These are phyloP conservation scores for Fusarium pilosicola DNA, from an alignment of 2,329 filamentous ascomycete genomes.

Conservation along the genomic window DNA sequence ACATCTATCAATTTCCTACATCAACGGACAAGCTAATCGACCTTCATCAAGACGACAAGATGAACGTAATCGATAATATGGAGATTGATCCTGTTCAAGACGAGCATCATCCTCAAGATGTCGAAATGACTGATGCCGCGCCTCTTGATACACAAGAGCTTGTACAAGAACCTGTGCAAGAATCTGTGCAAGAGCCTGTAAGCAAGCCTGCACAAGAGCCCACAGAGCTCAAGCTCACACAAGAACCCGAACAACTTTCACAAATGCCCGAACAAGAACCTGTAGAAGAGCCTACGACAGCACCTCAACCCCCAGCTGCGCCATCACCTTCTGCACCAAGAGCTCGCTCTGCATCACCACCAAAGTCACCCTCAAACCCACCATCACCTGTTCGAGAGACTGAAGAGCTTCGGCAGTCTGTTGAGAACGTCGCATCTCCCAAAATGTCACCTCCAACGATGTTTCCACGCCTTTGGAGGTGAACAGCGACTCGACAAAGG, in stretches of 20 bases:
- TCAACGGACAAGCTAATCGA: conserved; percentile 8
- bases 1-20: conserved; percentile 3
- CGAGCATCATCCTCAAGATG: conserved; percentile 20
- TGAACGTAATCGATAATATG: conserved; percentile 34
- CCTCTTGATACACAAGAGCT: background rate
- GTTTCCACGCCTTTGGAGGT: conserved; percentile 4
- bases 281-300: background rate
- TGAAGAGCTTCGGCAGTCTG: conserved; percentile 2
- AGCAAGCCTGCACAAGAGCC: background rate
- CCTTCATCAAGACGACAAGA: conserved; percentile 23
- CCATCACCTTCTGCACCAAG: conserved; percentile 5
- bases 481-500: background rate
- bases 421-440: background rate
- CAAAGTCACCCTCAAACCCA: background rate
- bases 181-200: background rate
- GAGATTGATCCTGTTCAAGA: conserved; percentile 31
- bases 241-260: background rate
- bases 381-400: conserved; percentile 1
- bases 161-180: background rate
- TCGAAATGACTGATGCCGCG: conserved; percentile 33
- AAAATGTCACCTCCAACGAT: background rate
- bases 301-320: background rate
- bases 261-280: background rate
- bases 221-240: background rate
- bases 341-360: background rate